Evolutionary conservation across 2,329 filamentous ascomycete genomes (phyloP).

Genomic region (Cadophora malorum): DNA sequence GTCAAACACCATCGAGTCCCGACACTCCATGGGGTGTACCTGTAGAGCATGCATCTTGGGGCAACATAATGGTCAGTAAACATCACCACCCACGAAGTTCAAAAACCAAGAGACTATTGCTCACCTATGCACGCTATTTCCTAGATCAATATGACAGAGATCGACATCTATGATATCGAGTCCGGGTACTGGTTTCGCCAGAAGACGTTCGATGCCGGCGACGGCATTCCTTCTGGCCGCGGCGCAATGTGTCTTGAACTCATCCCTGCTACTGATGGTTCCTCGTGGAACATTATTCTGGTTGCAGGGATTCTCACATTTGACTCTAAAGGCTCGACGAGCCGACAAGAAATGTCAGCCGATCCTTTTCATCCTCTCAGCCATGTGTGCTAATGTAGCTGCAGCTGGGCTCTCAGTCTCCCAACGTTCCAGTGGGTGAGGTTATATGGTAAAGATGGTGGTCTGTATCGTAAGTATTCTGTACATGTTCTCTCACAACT

Average conservation of each 20-base stretch:
- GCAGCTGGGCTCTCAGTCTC: background rate
- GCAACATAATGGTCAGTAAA: no score
- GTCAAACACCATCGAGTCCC: background rate
- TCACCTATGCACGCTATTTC: no score
- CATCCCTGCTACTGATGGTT: background rate
- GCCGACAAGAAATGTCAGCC: no score
- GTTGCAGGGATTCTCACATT: background rate
- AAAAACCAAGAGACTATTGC: no score
- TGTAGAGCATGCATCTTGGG: background rate
- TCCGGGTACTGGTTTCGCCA: background rate
- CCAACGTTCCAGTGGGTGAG: background rate
- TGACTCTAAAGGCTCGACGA: no score
- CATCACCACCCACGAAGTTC: no score
- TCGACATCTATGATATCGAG: background rate
- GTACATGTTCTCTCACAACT: no score
- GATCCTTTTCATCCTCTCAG: no score
- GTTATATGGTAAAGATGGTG: no score
- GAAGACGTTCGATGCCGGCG: background rate
- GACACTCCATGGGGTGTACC: background rate
- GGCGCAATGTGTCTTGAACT: background rate
- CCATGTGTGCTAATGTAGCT: no score
- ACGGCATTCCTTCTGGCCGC: background rate
- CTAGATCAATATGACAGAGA: no score
- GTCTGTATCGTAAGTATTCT: no score
- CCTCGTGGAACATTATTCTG: background rate